These are phyloP conservation scores for Sporothrix variecibatus DNA, from an alignment of 2,329 filamentous ascomycete genomes.

Conservation along the genomic window DNA sequence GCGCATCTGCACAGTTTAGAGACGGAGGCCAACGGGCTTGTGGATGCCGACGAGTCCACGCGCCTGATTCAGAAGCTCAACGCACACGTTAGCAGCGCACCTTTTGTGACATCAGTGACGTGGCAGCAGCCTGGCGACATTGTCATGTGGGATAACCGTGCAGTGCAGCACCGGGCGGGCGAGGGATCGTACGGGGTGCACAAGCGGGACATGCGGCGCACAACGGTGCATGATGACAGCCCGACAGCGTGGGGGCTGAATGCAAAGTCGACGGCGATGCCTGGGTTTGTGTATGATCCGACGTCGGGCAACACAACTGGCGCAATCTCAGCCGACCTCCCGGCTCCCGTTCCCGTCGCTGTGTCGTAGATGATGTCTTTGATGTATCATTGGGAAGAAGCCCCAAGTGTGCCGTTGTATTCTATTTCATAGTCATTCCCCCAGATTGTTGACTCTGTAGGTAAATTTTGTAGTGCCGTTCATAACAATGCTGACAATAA, in stretches of 20 bases:
- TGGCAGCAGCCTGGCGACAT: conserved; percentile 55
- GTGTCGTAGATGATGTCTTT: neutral
- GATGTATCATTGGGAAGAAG: neutral
- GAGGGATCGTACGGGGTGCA: conserved; percentile 52
- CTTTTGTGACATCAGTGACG: conserved; percentile 48
- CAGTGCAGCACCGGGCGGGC: conserved; percentile 56
- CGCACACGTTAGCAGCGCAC: conserved; percentile 49
- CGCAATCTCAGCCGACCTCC: neutral
- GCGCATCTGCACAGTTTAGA: conserved; percentile 54
- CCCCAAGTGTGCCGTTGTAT: neutral
- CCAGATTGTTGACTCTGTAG: neutral
- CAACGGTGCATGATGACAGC: conserved; percentile 54
- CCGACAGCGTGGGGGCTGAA: conserved; percentile 45
- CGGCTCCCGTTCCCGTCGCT: neutral
- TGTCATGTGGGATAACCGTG: conserved; percentile 62
- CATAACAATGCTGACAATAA: neutral
- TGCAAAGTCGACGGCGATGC: conserved; percentile 31
- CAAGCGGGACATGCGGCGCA: conserved; percentile 55
- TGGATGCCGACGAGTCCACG: conserved; percentile 37
- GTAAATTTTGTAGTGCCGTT: neutral
- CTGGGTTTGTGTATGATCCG: conserved; percentile 31
- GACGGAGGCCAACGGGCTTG: conserved; percentile 35
- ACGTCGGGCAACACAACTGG: neutral
- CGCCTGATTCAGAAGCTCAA: conserved; percentile 46
- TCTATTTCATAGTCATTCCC: neutral